Conservation (phyloP, 345 rosid species). For the Eutrema yunnanense region DNA sequence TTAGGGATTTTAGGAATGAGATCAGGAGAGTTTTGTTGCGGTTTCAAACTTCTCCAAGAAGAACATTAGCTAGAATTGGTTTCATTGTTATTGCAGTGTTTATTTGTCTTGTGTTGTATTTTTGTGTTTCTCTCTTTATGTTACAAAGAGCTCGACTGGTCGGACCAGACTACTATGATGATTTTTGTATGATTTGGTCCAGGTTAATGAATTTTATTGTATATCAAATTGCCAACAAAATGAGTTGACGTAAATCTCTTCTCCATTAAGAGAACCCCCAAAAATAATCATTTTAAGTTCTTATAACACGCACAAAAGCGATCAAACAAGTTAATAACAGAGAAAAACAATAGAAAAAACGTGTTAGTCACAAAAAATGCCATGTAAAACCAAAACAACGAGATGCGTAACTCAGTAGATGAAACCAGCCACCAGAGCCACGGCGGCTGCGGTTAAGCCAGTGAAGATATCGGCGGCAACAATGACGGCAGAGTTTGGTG, state of each 20-base stretch:
- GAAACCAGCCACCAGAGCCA: slow-evolving; percentile 4
- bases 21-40: background rate
- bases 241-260: background rate
- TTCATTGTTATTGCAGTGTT: background rate
- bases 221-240: background rate
- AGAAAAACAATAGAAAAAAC: background rate
- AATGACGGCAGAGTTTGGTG: slow-evolving; percentile 7
- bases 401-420: background rate
- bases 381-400: background rate
- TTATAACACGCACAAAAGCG: background rate
- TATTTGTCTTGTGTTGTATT: background rate
- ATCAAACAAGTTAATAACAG: background rate
- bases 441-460: background rate
- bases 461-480: background rate
- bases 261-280: background rate
- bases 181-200: background rate
- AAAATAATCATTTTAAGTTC: background rate
- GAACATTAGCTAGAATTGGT: background rate
- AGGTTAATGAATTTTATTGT: background rate
- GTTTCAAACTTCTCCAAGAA: background rate
- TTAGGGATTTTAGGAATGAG: background rate
- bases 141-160: background rate
- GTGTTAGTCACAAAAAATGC: background rate
- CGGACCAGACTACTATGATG: background rate
- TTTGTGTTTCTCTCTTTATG: background rate